Conservation (phyloP, 495 filamentous ascomycete genomes). For the Penicillium simplicissimum region DNA sequence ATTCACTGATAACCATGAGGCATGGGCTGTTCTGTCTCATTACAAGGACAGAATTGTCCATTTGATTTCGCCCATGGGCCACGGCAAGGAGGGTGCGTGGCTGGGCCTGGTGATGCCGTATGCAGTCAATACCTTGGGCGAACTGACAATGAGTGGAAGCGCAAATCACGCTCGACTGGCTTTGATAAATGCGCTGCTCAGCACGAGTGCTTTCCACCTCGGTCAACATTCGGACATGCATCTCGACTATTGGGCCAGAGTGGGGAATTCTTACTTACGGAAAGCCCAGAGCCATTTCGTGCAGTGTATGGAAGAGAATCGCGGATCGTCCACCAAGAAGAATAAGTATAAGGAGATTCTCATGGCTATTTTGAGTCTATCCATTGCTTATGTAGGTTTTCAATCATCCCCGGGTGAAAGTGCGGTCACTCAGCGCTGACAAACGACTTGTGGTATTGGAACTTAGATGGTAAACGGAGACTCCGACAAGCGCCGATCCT, state of each 20-base stretch:
- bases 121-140: constrained; percentile 18
- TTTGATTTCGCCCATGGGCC: constrained; percentile 20
- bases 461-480: constrained; percentile 29
- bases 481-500: constrained; percentile 12
- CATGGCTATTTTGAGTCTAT: constrained; percentile 24
- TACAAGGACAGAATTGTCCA: constrained; percentile 23
- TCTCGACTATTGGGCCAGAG: constrained; percentile 7
- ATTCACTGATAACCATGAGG: constrained; percentile 5
- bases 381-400: constrained; percentile 27
- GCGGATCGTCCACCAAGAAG: constrained; percentile 2
- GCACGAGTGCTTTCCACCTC: constrained; percentile 24
- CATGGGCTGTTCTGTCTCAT: constrained; percentile 24
- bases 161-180: constrained; percentile 15
- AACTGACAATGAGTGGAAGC: constrained; percentile 11
- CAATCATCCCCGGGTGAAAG: too few species aligned
- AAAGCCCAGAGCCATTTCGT: constrained; percentile 16
- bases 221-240: constrained; percentile 1
- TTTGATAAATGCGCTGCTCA: constrained; percentile 20
- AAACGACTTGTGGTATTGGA: not conserved
- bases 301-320: constrained; percentile 15
- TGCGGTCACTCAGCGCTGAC: too few species aligned
- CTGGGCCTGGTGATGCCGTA: constrained; percentile 20
- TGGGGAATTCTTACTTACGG: constrained; percentile 9
- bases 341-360: constrained; percentile 29
- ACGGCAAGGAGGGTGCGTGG: constrained; percentile 21